Percentiles rank a stretch among this genome's conserved stretches.
phyloP scores from a whole-genome alignment of 2,329 filamentous ascomycete genomes.

The Stachybotrys chartarum region DNA sequence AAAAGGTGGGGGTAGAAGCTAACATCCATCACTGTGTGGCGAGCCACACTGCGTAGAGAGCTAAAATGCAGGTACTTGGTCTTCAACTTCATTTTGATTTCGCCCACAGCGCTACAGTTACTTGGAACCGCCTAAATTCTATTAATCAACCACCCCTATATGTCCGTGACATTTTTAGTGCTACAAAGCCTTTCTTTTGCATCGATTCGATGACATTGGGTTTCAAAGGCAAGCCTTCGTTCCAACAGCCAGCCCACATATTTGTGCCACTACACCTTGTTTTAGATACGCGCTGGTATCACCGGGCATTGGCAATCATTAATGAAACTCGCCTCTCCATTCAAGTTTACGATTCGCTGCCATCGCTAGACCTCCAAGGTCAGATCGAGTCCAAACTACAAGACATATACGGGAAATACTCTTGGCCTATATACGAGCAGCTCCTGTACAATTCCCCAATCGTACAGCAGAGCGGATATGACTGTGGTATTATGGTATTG shows the following conservation, averaged over 20 bases:
- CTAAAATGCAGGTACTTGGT: neutral
- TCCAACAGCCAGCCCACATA: neutral
- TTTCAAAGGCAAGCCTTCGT: neutral
- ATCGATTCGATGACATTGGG: neutral
- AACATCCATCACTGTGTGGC: neutral
- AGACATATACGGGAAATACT: neutral
- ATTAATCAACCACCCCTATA: neutral
- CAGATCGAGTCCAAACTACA: neutral
- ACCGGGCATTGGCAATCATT: neutral
- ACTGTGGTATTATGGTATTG: neutral
- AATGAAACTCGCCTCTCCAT: neutral
- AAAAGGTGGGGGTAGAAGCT: neutral
- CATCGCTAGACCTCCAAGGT: neutral
- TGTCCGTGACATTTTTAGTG: neutral
- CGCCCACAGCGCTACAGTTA: neutral
- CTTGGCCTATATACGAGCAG: neutral
- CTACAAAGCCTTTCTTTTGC: neutral
- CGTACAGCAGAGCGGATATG: neutral
- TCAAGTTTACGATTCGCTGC: neutral
- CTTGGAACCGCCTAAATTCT: neutral
- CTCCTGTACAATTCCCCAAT: neutral
- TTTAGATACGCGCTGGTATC: neutral
- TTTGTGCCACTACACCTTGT: neutral
- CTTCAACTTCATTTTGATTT: neutral
- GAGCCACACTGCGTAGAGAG: neutral